A percentile compares a stretch with the other conserved stretches of the same genome.
Conservation (phyloP, 176 grass and related monocot genomes). For the Stipa capillata region DNA sequence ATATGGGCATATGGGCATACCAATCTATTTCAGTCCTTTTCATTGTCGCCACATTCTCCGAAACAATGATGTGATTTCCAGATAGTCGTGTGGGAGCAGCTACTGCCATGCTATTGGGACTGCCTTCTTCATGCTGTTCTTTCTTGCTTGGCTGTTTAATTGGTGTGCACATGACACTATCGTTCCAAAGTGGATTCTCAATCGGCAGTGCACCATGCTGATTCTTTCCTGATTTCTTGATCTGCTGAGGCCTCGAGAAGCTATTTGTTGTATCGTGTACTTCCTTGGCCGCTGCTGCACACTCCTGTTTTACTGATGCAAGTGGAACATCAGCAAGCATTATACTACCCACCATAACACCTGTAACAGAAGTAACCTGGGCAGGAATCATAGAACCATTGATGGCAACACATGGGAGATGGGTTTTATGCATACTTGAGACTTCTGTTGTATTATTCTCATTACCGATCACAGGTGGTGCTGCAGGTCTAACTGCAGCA, state of each 20-base stretch:
- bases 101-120: background rate
- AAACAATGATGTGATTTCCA: no score
- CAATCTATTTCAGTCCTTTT: conserved; percentile 47
- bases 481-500: background rate
- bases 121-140: conserved; percentile 28
- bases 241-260: conserved; percentile 31
- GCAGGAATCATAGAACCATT: conserved; percentile 19
- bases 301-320: background rate
- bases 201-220: conserved; percentile 14
- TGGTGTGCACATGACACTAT: conserved; percentile 35
- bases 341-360: conserved; percentile 33
- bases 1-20: conserved; percentile 40
- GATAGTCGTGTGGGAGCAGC: conserved; percentile 19
- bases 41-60: conserved; percentile 12
- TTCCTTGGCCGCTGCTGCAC: conserved; percentile 23
- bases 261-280: conserved; percentile 19
- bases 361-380: conserved; percentile 16
- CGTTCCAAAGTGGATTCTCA: conserved; percentile 26
- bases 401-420: conserved; percentile 2
- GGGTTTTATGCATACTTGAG: conserved; percentile 4
- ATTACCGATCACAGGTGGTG: conserved; percentile 7
- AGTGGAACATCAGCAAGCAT: conserved; percentile 15
- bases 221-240: conserved; percentile 26
- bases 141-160: conserved; percentile 37
- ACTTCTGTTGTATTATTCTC: conserved; percentile 21